Base-by-base conservation (phyloP, 1,139 yeast genomes). In the Wickerhamomyces sp. region DNA sequence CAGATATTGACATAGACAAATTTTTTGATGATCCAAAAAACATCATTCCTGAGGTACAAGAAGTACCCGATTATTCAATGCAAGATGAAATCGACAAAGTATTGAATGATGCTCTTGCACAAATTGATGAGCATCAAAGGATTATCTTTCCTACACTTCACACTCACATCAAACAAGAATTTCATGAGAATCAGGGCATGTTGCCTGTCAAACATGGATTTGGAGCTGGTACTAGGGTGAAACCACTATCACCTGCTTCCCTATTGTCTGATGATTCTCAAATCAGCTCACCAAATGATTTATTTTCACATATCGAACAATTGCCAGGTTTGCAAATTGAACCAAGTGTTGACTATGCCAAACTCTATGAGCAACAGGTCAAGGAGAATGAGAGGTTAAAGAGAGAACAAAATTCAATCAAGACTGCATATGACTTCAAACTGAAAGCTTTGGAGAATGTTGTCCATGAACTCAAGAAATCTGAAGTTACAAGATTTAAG, bases 391-490 rank as follows among this genome's bases (percentile, higher is more conserved):
- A 43, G 13, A 30, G 30, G 7, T 36, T 49, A n/a, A 29, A 42
- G 13, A 13, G 30, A 8, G 54, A 56, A 55, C 41, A 58, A 51
- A 58, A 66, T 54, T 53, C 56, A 47, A 48, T 63, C 39, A 65
- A 64, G 44, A 63, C 59, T 36, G 53, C 64, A 27, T 63, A 63
- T 44, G 58, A 64, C 4, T 57, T 58, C 38, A 60, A 66, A n/a
- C 57, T 63, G 39, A 52, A 57, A 11, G 64, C 63, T 36, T 49
- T 67, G 43, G 62, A 64, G 39, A 62, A 55, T 37, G 47, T 64
- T 6, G 50, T 67, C 49, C 47, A 48, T 34, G 63, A 61, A 41
- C 50, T 68, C 43, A 66, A 61, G 43, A 64, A 61, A 40, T 64
- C 67, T 41, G 72, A 68, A 51, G 49, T 54, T 40, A 61, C 58